phyloP scores from a whole-genome alignment of 2,329 filamentous ascomycete species.

The Cladosporium halotolerans region DNA sequence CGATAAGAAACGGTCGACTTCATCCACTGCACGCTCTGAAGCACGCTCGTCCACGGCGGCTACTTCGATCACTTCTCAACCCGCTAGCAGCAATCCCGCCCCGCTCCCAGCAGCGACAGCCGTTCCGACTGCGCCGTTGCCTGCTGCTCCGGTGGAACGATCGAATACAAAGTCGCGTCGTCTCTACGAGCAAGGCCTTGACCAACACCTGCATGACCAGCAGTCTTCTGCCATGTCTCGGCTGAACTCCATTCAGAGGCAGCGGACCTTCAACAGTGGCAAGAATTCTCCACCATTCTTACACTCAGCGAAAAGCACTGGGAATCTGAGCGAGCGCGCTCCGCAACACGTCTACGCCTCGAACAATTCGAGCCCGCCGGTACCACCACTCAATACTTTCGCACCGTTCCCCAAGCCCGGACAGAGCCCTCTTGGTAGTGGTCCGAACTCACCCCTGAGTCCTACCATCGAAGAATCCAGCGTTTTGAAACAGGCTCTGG shows the following conservation, averaged over 20 bases:
- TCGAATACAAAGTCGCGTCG: conserved; percentile 64
- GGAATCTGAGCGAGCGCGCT: conserved; percentile 54
- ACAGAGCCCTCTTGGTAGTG: conserved; percentile 34
- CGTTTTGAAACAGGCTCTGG: conserved; percentile 55
- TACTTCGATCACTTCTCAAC: conserved; percentile 78
- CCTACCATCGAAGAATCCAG: conserved; percentile 64
- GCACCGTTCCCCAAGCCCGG: conserved; percentile 32
- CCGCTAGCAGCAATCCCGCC: conserved; percentile 29
- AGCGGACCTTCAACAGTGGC: conserved; percentile 46
- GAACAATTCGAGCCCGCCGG: conserved; percentile 34
- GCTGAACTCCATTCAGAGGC: conserved; percentile 69
- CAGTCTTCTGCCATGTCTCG: conserved; percentile 70
- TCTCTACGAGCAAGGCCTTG: conserved; percentile 76
- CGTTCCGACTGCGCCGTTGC: conserved; percentile 15
- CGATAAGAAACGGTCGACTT: conserved; percentile 69
- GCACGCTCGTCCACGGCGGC: conserved; percentile 77
- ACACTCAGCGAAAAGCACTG: conserved; percentile 50
- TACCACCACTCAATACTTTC: conserved; percentile 30
- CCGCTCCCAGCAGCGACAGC: conserved; percentile 23
- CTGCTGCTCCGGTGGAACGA: conserved; percentile 18
- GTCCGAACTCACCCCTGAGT: conserved; percentile 51
- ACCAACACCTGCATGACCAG: conserved; percentile 73
- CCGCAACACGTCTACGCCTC: conserved; percentile 25
- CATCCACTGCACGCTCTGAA: conserved; percentile 67
- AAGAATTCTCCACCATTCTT: conserved; percentile 42